These are phyloP conservation scores for Candida schatavii DNA, from an alignment of 805 yeast species.

Conservation along the genomic window DNA sequence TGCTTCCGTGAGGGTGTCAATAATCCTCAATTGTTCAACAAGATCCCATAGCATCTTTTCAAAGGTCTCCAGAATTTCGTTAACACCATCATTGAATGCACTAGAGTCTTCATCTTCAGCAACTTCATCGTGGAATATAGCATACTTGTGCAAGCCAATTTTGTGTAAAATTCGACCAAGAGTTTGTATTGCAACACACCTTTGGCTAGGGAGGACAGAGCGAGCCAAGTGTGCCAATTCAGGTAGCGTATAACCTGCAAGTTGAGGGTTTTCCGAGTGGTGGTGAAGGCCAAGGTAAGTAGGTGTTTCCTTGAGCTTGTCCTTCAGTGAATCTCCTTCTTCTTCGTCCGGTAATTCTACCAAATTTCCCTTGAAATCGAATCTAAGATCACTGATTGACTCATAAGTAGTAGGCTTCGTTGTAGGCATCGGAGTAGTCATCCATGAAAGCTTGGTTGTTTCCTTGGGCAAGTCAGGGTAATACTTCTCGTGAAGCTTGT, in stretches of 20 bases:
- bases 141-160: constrained; percentile 62
- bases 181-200: constrained; percentile 82
- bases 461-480: constrained; percentile 90
- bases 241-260: constrained; percentile 87
- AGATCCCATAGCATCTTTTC: constrained; percentile 68
- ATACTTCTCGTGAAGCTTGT: constrained; percentile 76
- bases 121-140: constrained; percentile 45
- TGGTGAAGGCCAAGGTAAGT: constrained; percentile 78
- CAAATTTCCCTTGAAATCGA: constrained; percentile 83
- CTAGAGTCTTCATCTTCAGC: constrained; percentile 27
- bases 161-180: constrained; percentile 84
- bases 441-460: constrained; percentile 84
- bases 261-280: constrained; percentile 81
- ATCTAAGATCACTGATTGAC: constrained; percentile 69
- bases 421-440: constrained; percentile 61
- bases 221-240: constrained; percentile 80
- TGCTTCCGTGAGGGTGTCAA: constrained; percentile 65
- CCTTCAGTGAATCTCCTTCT: constrained; percentile 18
- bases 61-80: constrained; percentile 32
- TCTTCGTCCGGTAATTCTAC: constrained; percentile 44
- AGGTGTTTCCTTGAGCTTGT: constrained; percentile 34
- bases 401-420: constrained; percentile 43
- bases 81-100: constrained; percentile 20
- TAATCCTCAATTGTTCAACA: constrained; percentile 56
- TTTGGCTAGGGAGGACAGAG: constrained; percentile 78